Conservation (phyloP, 176 grass and related monocot species). For the Metroxylon sagu region DNA sequence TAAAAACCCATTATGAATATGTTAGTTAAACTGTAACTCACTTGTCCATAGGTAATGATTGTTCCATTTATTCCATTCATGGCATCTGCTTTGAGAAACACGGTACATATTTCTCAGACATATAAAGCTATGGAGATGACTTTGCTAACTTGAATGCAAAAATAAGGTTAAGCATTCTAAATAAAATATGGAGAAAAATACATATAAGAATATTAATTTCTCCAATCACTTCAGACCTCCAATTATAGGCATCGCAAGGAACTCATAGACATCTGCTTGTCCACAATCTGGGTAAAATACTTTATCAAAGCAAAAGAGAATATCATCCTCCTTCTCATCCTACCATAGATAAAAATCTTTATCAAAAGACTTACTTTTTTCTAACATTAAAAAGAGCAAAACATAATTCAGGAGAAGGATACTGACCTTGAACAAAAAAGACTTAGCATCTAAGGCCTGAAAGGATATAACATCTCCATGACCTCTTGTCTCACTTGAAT, state of each 20-base stretch:
- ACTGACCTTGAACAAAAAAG: no score
- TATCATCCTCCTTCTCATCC: constrained; percentile 75
- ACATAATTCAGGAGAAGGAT: no score
- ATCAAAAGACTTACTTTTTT: no score
- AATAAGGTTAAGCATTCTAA: not conserved
- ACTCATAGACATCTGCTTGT: constrained; percentile 63
- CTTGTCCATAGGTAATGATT: constrained; percentile 79
- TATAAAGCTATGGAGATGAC: not conserved
- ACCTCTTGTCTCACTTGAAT: no score
- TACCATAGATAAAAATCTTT: not conserved
- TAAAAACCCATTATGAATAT: no score
- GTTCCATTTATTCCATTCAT: constrained; percentile 63
- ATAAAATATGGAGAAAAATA: not conserved
- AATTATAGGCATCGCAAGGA: constrained; percentile 54
- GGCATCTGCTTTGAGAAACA: constrained; percentile 35
- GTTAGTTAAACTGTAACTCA: constrained; percentile 14
- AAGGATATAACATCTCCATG: no score
- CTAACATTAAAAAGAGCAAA: no score
- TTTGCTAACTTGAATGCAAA: no score
- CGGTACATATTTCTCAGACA: not conserved
- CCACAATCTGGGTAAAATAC: constrained; percentile 64
- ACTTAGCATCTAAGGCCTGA: no score
- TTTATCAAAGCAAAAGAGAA: constrained; percentile 66
- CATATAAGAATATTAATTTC: not conserved
- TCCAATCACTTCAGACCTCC: constrained; percentile 36